Conservation (phyloP, 805 yeast genomes). For the Saturnispora zaruensis region DNA sequence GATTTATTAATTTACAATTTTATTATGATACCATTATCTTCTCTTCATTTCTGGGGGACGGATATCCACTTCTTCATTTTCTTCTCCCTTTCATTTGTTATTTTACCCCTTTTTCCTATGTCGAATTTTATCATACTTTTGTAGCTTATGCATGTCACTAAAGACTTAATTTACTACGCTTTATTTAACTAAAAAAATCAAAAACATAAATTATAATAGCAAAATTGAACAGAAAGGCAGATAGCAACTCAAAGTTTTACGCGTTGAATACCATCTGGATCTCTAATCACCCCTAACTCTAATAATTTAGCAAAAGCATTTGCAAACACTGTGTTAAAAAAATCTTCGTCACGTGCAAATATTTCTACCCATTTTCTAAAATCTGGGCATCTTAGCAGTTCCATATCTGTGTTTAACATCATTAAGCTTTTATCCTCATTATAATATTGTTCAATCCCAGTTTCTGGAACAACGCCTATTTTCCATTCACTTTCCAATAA, state of each 20-base stretch:
- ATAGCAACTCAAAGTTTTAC: conserved; percentile 16
- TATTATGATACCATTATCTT: neutral
- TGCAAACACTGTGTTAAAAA: conserved; percentile 57
- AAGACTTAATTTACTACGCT: neutral
- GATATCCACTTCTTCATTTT: neutral
- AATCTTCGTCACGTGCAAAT: conserved; percentile 58
- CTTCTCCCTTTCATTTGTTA: neutral
- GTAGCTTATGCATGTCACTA: neutral
- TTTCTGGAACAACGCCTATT: conserved; percentile 31
- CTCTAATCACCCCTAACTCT: conserved; percentile 35
- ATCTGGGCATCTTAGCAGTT: conserved; percentile 46
- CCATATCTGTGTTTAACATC: conserved; percentile 84
- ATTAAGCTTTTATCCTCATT: conserved; percentile 40
- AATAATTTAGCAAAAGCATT: conserved; percentile 57
- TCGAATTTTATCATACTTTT: neutral
- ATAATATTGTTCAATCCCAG: conserved; percentile 34
- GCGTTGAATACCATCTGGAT: conserved; percentile 27
- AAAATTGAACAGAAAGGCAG: neutral
- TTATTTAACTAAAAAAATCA: neutral
- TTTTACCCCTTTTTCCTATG: neutral
- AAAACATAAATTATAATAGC: neutral
- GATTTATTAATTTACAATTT: neutral
- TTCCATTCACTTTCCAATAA: conserved; percentile 44
- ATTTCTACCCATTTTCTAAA: conserved; percentile 54
- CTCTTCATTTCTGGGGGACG: neutral